A percentile compares a stretch with the other conserved stretches of the same genome.
Conservation (phyloP, 305 asterid species). For the Nicotiana rustica region DNA sequence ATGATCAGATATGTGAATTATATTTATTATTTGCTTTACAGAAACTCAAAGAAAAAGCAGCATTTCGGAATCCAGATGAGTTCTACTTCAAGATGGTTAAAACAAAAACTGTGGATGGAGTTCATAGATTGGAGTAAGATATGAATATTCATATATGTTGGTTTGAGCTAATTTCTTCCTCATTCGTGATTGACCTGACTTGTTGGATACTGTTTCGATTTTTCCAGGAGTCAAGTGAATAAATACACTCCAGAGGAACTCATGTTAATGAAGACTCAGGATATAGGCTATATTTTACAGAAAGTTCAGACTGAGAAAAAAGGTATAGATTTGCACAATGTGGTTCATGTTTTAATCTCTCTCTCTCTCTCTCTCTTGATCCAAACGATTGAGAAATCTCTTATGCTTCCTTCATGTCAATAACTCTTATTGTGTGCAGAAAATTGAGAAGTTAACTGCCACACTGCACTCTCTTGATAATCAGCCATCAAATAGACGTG, state of each 20-base stretch:
- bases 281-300: conserved; percentile 63
- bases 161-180: background rate
- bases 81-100: conserved; percentile 80
- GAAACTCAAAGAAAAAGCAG: conserved; percentile 85
- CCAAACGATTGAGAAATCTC: background rate
- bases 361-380: background rate
- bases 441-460: conserved; percentile 63
- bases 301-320: conserved; percentile 67
- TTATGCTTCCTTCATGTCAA: background rate
- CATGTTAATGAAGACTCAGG: conserved; percentile 77
- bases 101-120: conserved; percentile 63
- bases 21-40: conserved; percentile 41
- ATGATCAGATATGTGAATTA: background rate
- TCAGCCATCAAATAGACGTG: conserved; percentile 53
- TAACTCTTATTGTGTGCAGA: conserved; percentile 45
- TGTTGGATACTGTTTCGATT: conserved; percentile 30
- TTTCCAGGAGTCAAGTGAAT: conserved; percentile 58
- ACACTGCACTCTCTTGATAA: conserved; percentile 58
- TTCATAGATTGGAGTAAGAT: conserved; percentile 72
- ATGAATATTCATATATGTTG: background rate
- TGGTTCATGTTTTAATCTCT: background rate
- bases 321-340: conserved; percentile 44
- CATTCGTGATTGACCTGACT: conserved; percentile 17
- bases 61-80: conserved; percentile 82
- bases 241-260: conserved; percentile 62